phyloP scores from a whole-genome alignment of 2,329 filamentous ascomycete species.

The Lachnellula subtilissima region DNA sequence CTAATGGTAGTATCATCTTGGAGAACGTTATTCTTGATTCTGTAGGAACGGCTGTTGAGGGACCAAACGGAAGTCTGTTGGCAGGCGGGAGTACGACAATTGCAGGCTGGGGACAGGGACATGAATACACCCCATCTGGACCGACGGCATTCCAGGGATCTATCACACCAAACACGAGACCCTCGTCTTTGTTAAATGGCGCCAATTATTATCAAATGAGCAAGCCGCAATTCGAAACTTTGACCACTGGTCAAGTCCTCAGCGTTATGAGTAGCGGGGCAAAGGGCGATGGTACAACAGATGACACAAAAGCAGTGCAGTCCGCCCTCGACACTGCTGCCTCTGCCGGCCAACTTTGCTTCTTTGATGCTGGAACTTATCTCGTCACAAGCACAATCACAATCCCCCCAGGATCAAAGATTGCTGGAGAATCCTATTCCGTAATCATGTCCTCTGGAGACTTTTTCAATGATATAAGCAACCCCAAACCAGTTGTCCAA shows the following conservation, averaged over 20 bases:
- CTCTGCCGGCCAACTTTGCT: slow-evolving; percentile 45
- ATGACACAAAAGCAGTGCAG: slow-evolving; percentile 58
- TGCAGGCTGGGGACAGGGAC: slow-evolving; percentile 71
- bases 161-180: slow-evolving; percentile 39
- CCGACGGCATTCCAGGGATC: slow-evolving; percentile 38
- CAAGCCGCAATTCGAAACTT: slow-evolving; percentile 50
- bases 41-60: slow-evolving; percentile 60
- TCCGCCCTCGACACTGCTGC: slow-evolving; percentile 48
- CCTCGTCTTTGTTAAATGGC: slow-evolving; percentile 40
- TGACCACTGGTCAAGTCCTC: slow-evolving; percentile 36
- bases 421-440: slow-evolving; percentile 41
- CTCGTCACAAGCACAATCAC: slow-evolving; percentile 43
- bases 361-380: slow-evolving; percentile 54
- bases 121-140: slow-evolving; percentile 54
- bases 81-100: slow-evolving; percentile 64
- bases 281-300: slow-evolving; percentile 50
- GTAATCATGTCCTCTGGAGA: slow-evolving; percentile 35
- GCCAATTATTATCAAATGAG: slow-evolving; percentile 45
- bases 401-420: slow-evolving; percentile 39
- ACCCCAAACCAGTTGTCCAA: slow-evolving; percentile 44
- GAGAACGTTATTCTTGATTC: slow-evolving; percentile 79
- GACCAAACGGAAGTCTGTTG: slow-evolving; percentile 49
- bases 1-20: slow-evolving; percentile 73
- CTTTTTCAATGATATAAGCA: slow-evolving; percentile 39
- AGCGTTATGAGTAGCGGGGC: slow-evolving; percentile 39